These are phyloP conservation scores for Didymosphaeria variabile DNA, from an alignment of 2,329 filamentous ascomycete species.

Conservation along the genomic window DNA sequence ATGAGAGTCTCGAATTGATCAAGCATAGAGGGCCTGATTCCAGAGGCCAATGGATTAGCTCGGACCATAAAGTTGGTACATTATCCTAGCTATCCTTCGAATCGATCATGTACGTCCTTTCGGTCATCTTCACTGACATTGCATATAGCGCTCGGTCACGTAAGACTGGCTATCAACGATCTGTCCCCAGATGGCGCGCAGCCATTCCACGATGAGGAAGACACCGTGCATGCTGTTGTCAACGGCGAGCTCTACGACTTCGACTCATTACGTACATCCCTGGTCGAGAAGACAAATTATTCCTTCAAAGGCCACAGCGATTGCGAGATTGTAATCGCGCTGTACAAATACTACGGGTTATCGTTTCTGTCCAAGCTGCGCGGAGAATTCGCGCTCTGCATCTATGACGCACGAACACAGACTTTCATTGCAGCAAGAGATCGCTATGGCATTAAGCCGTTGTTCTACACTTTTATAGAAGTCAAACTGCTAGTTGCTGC, in stretches of 20 bases:
- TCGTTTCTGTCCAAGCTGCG: slow-evolving; percentile 58
- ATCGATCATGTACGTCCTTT: neutral
- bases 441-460: slow-evolving; percentile 65
- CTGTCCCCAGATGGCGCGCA: slow-evolving; percentile 28
- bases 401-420: slow-evolving; percentile 56
- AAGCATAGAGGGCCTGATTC: slow-evolving; percentile 3
- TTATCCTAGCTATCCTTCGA: neutral
- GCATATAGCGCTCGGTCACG: slow-evolving; percentile 27
- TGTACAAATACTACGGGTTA: slow-evolving; percentile 56
- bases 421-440: slow-evolving; percentile 61
- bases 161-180: slow-evolving; percentile 35
- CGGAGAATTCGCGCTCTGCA: slow-evolving; percentile 63
- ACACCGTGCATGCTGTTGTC: slow-evolving; percentile 62
- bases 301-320: slow-evolving; percentile 59
- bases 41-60: neutral
- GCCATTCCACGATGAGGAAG: slow-evolving; percentile 30
- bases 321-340: slow-evolving; percentile 62
- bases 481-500: slow-evolving; percentile 58
- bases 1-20: neutral
- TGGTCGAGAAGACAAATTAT: slow-evolving; percentile 47
- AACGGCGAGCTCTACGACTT: slow-evolving; percentile 68
- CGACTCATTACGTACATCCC: slow-evolving; percentile 53
- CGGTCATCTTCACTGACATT: neutral
- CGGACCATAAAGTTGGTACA: neutral
- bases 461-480: slow-evolving; percentile 59